Conservation (phyloP, 345 rosid genomes). For the Rhizophora mangle region DNA sequence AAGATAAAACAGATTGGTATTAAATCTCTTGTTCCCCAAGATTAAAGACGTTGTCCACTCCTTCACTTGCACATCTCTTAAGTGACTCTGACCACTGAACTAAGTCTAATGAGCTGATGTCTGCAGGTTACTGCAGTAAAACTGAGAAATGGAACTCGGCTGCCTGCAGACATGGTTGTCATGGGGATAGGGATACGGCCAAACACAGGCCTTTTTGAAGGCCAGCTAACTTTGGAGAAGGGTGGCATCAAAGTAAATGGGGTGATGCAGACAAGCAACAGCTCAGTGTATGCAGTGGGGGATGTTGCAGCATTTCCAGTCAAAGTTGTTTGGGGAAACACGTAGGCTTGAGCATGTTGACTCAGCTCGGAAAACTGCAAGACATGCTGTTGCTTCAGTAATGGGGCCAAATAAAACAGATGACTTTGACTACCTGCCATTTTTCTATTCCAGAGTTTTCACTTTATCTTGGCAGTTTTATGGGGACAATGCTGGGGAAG, state of each 20-base stretch:
- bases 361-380: slow-evolving; percentile 80
- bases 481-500: slow-evolving; percentile 85
- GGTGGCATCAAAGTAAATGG: slow-evolving; percentile 94
- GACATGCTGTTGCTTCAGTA: slow-evolving; percentile 69
- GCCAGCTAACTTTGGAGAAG: slow-evolving; percentile 81
- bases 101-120: slow-evolving; percentile 14
- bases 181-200: slow-evolving; percentile 95
- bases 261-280: slow-evolving; percentile 75
- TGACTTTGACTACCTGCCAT: slow-evolving; percentile 81
- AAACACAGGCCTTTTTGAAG: slow-evolving; percentile 87
- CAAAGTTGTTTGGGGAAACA: slow-evolving; percentile 65
- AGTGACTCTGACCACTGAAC: no score
- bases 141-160: slow-evolving; percentile 69
- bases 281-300: slow-evolving; percentile 82
- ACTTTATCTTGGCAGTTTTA: slow-evolving; percentile 88
- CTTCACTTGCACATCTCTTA: neutral
- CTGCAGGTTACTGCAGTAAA: slow-evolving; percentile 74
- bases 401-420: slow-evolving; percentile 68
- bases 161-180: slow-evolving; percentile 78
- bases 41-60: no score
- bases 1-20: neutral
- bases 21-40: no score
- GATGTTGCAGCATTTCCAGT: slow-evolving; percentile 93
- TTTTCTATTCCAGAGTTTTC: slow-evolving; percentile 90
- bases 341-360: slow-evolving; percentile 97